A percentile compares a stretch with the other conserved stretches of the same genome.
phyloP scores from a whole-genome alignment of 208 protist species.

The Trichomonas gallinae region DNA sequence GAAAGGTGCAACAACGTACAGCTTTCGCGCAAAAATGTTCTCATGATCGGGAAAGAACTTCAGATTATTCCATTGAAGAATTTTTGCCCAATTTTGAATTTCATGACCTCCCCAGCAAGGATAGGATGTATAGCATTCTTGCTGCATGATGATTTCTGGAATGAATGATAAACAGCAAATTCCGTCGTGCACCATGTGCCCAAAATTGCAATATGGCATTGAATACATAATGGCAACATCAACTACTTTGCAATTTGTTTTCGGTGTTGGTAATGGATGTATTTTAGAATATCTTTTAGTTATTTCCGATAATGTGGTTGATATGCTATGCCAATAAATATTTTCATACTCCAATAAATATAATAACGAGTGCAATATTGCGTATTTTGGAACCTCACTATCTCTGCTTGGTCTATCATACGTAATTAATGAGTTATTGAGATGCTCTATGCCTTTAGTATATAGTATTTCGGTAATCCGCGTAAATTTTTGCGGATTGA shows the following conservation, averaged over 20 bases:
- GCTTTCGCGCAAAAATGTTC: background rate
- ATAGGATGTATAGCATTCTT: background rate
- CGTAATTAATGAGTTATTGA: too few species aligned
- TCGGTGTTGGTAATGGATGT: background rate
- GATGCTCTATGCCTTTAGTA: too few species aligned
- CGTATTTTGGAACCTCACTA: background rate
- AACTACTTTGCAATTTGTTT: background rate
- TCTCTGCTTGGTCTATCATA: too few species aligned
- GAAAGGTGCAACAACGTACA: background rate
- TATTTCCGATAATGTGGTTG: background rate
- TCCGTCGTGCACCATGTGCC: background rate
- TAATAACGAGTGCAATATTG: background rate
- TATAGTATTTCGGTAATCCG: too few species aligned
- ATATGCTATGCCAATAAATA: background rate
- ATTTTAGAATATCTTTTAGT: background rate
- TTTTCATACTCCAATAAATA: background rate
- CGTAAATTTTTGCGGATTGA: too few species aligned
- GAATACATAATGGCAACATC: background rate
- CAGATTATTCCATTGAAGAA: background rate
- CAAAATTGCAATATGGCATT: background rate
- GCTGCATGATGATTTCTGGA: background rate
- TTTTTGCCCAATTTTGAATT: background rate
- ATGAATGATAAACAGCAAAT: background rate
- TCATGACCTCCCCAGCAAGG: background rate
- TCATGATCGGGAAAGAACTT: background rate